Conservation (phyloP, 306 rosid species). For the Quercus parvula region DNA sequence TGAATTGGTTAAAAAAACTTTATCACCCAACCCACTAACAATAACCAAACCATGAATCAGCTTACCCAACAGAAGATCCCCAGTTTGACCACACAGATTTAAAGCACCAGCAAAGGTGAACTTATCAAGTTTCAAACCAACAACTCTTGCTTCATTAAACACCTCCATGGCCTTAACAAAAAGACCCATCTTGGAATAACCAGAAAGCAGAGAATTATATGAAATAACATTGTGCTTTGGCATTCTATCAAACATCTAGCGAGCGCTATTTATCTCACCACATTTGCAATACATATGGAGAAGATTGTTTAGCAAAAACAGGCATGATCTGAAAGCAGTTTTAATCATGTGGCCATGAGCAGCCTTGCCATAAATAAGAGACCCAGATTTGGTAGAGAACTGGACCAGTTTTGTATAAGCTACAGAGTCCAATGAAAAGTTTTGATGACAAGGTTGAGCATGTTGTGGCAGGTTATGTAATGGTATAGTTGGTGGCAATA, state of each 20-base stretch:
- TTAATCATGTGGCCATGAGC: no score
- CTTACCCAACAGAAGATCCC: constrained; percentile 34
- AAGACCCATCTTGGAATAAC: constrained; percentile 21
- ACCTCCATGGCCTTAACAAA: constrained; percentile 23
- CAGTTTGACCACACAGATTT: constrained; percentile 26
- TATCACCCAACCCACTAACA: constrained; percentile 28
- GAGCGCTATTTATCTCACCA: constrained; percentile 21
- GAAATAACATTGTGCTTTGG: constrained; percentile 36
- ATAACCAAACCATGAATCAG: constrained; percentile 39
- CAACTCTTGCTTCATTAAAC: constrained; percentile 33
- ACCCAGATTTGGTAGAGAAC: no score
- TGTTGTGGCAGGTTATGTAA: not conserved
- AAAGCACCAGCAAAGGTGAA: constrained; percentile 43
- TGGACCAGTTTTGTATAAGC: constrained; percentile 20
- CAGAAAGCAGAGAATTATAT: constrained; percentile 35
- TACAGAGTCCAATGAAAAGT: constrained; percentile 19
- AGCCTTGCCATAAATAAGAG: no score
- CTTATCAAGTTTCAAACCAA: constrained; percentile 32
- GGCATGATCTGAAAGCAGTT: no score
- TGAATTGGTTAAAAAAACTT: constrained; percentile 32
- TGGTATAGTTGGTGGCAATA: not conserved
- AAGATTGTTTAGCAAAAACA: no score
- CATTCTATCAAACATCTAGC: constrained; percentile 32
- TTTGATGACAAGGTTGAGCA: constrained; percentile 1
- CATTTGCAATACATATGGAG: constrained; percentile 17